Base-by-base conservation (phyloP, 2,329 filamentous ascomycete genomes). In the Didymella glomerata region DNA sequence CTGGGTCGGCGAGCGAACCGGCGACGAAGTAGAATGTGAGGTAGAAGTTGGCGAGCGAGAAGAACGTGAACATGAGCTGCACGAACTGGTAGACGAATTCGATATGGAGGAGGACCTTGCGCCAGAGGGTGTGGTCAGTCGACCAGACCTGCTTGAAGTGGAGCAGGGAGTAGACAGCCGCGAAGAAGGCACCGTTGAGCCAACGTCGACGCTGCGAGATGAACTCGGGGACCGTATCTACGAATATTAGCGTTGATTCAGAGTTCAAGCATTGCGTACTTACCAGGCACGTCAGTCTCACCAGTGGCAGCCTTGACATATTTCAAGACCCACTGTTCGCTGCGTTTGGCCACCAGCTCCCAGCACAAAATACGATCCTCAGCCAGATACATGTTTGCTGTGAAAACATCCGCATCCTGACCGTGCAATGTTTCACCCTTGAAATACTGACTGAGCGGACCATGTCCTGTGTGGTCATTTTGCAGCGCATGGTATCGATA, bases 131-230 rank as follows among this genome's bases (percentile, higher is more conserved):
- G 78, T 99, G 95, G 76, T 98, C 95, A 0, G 95, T 99, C 24
- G 81, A 79, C 91, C 94, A 96, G 72, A 99, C 89, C 78, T 99
- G 96, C 68, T 86, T 89, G 78, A 94, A 97, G 79, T 99, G 95
- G 41, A 97, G 90, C 3, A 98, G 87, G 1, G 94, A 98, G 82
- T 98, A 99, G 51, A 98, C 93, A 42, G 95, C 95, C 0, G 95
- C 96, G 76, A 99, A 99, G 82, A 99, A 99, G 66, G 95, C 95
- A 74, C 95, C 95, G 76, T 99, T 99, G 62, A 99, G 88, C 95
- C 95, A 99, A 78, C 95, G 88, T 74, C 95, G 88, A 73, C 95
- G 90, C 74, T 99, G 95, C 0, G 93, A 98, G 72, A 99, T 93
- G 73, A 99, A 99, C 71, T 99, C 95, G 1, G 96, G 93, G 2